Percentiles rank a stretch among this genome's conserved stretches.
phyloP scores from a whole-genome alignment of 805 yeast genomes.

The Wickerhamomyces canadensis region DNA sequence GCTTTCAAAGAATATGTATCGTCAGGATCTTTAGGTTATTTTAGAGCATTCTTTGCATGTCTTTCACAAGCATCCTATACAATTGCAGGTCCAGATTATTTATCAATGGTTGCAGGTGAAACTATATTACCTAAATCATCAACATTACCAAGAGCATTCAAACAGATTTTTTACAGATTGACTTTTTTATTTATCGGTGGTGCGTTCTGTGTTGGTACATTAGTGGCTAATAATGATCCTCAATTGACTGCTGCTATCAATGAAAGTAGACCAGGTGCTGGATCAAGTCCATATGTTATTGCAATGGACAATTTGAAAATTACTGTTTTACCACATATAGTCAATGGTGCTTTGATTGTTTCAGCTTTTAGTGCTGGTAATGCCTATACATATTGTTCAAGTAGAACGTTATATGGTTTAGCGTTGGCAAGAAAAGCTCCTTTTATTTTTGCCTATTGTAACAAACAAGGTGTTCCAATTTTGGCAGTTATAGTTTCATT shows the following conservation, averaged over 20 bases:
- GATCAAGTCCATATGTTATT: conserved; percentile 76
- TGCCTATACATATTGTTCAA: conserved; percentile 69
- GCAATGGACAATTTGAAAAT: conserved; percentile 72
- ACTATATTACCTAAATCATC: conserved; percentile 58
- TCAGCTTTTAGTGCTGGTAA: conserved; percentile 84
- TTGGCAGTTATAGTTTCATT: conserved; percentile 45
- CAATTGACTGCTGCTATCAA: conserved; percentile 50
- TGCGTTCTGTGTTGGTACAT: conserved; percentile 71
- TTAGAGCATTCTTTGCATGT: conserved; percentile 68
- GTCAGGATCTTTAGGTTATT: conserved; percentile 55
- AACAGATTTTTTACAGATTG: conserved; percentile 65
- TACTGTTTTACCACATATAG: conserved; percentile 64
- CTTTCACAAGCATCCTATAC: conserved; percentile 70
- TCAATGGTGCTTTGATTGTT: conserved; percentile 70
- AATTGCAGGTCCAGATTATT: conserved; percentile 82
- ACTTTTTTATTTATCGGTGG: conserved; percentile 67
- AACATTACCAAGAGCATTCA: conserved; percentile 73
- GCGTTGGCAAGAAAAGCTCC: conserved; percentile 76
- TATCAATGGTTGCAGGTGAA: conserved; percentile 83
- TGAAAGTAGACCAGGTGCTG: conserved; percentile 67
- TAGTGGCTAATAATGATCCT: conserved; percentile 67
- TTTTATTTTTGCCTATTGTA: conserved; percentile 52
- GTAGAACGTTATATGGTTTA: conserved; percentile 63
- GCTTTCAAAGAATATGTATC: conserved; percentile 53
- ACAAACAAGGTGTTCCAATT: conserved; percentile 66